phyloP scores from a whole-genome alignment of 2,329 filamentous ascomycete species.

The Curvularia hawaiiensis region DNA sequence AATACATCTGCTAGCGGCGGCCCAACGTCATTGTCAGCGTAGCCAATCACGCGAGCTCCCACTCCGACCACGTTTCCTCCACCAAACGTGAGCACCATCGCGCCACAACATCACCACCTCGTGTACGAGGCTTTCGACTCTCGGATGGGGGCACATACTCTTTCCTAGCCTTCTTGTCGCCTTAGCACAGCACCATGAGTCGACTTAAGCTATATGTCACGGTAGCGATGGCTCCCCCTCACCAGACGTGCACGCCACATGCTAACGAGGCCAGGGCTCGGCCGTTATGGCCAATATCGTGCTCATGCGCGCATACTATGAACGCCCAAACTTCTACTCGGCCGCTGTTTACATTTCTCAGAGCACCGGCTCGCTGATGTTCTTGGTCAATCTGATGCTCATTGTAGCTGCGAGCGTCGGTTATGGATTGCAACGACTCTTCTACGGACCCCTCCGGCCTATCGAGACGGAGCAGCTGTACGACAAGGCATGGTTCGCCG shows the following conservation, averaged over 20 bases:
- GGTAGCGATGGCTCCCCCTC: constrained; percentile 24
- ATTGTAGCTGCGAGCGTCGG: constrained; percentile 80
- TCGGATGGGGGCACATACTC: constrained; percentile 22
- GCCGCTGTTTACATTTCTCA: constrained; percentile 96
- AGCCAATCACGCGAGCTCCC: constrained; percentile 10
- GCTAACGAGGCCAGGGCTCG: constrained; percentile 59
- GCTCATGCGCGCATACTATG: constrained; percentile 87
- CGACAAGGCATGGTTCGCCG: constrained; percentile 97
- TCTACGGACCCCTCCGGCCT: constrained; percentile 87
- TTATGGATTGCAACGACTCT: constrained; percentile 85
- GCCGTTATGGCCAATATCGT: constrained; percentile 83
- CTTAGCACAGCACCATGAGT: constrained; percentile 32
- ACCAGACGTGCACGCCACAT: constrained; percentile 6
- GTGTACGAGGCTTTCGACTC: constrained; percentile 15
- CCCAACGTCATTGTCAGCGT: constrained; percentile 10
- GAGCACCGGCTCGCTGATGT: constrained; percentile 94
- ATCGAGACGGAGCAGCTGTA: constrained; percentile 97
- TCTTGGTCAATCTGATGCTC: constrained; percentile 88
- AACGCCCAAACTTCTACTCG: constrained; percentile 97
- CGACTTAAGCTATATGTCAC: constrained; percentile 44
- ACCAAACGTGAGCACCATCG: constrained; percentile 20
- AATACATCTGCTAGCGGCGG: constrained; percentile 3
- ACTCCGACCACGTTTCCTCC: constrained; percentile 19
- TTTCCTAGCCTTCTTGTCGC: constrained; percentile 14
- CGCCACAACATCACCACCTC: constrained; percentile 17